phyloP scores from a whole-genome alignment of 2,329 filamentous ascomycete genomes.

The Alternaria atra region DNA sequence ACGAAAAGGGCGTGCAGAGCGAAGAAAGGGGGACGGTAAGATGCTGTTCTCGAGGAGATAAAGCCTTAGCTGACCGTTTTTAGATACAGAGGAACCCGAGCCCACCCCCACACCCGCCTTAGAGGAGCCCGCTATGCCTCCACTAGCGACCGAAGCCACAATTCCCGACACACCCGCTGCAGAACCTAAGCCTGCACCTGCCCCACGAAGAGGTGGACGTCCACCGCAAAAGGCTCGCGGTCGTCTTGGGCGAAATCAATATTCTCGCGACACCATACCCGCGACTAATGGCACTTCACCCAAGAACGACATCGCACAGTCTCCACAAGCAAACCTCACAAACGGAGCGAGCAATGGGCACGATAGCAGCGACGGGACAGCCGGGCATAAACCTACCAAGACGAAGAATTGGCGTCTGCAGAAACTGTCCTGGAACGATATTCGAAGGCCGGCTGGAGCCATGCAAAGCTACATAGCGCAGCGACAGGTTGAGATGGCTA shows the following conservation, averaged over 20 bases:
- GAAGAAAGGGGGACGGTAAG: slow-evolving; percentile 81
- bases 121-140: slow-evolving; percentile 39
- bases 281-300: slow-evolving; percentile 47
- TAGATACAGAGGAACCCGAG: slow-evolving; percentile 43
- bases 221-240: slow-evolving; percentile 46
- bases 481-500: slow-evolving; percentile 85
- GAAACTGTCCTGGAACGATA: slow-evolving; percentile 81
- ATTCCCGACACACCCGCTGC: slow-evolving; percentile 37
- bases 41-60: slow-evolving; percentile 21
- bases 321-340: slow-evolving; percentile 42
- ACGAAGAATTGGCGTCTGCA: slow-evolving; percentile 63
- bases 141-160: slow-evolving; percentile 34
- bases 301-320: slow-evolving; percentile 40
- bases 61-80: slow-evolving; percentile 28
- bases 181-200: slow-evolving; percentile 39
- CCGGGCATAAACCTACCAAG: slow-evolving; percentile 68
- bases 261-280: slow-evolving; percentile 47
- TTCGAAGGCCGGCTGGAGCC: slow-evolving; percentile 82
- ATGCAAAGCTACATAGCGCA: slow-evolving; percentile 91
- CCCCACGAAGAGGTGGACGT: slow-evolving; percentile 45
- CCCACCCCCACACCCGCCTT: slow-evolving; percentile 30
- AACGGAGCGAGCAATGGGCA: slow-evolving; percentile 49
- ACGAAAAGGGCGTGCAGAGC: slow-evolving; percentile 81
- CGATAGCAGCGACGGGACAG: slow-evolving; percentile 65
- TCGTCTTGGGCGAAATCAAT: slow-evolving; percentile 51